Percentiles rank a stretch among this genome's conserved stretches.
Evolutionary conservation across 176 grass and related monocot genomes (phyloP).

Genomic region (Oryza glaberrima): DNA sequence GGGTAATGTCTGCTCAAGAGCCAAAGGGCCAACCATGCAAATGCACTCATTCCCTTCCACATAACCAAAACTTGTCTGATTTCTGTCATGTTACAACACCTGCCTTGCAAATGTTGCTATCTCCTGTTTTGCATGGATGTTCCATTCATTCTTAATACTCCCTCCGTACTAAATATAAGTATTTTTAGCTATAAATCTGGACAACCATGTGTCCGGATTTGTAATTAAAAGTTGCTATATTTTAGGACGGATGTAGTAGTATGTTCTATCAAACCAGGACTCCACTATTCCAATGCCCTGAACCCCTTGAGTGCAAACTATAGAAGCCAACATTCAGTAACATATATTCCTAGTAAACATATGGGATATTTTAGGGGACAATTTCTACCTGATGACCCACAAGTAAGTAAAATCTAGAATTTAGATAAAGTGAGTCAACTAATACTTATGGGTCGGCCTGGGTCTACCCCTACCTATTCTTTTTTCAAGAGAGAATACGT

Average conservation of each 20-base stretch:
- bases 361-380: neutral
- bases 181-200: no score
- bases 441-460: no score
- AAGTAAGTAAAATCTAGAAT: neutral
- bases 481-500: neutral
- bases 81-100: constrained; percentile 29
- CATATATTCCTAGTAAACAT: neutral
- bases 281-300: neutral
- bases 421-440: neutral
- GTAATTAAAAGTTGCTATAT: no score
- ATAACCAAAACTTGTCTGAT: constrained; percentile 22
- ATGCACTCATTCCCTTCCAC: constrained; percentile 34
- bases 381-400: neutral
- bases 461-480: no score
- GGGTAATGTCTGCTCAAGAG: constrained; percentile 47
- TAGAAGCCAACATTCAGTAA: neutral
- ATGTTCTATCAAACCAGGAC: neutral
- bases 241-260: neutral
- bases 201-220: no score
- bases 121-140: neutral
- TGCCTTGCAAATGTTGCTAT: constrained; percentile 18
- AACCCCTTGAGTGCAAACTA: neutral
- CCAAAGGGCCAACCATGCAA: constrained; percentile 32
- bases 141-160: neutral
- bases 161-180: no score